These are phyloP conservation scores for Isoetes engelmannii DNA, from an alignment of 83 land plant genomes.

Conservation along the genomic window DNA sequence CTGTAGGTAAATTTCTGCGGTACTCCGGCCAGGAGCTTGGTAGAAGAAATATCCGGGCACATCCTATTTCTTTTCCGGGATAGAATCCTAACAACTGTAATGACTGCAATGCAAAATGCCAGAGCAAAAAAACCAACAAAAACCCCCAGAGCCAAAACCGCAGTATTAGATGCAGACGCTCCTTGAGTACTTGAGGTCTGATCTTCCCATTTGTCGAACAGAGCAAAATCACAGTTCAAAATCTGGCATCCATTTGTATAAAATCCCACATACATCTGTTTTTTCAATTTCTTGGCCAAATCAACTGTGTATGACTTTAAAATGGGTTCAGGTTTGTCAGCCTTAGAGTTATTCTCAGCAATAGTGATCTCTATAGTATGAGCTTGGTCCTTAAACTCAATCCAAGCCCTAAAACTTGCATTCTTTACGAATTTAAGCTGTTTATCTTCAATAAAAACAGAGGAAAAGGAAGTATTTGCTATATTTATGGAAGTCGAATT, in stretches of 20 bases:
- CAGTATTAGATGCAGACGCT: background rate
- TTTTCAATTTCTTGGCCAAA: slow-evolving; percentile 11
- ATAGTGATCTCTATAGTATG: slow-evolving; percentile 19
- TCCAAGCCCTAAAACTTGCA: slow-evolving; percentile 25
- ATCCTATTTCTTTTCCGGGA: background rate
- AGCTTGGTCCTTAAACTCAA: slow-evolving; percentile 24
- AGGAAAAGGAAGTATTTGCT: slow-evolving; percentile 17
- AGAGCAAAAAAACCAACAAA: slow-evolving; percentile 1
- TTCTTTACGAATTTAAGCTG: too few species aligned
- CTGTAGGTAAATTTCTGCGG: slow-evolving; percentile 8
- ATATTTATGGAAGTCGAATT: slow-evolving; percentile 25
- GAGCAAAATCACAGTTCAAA: background rate
- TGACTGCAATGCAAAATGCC: background rate
- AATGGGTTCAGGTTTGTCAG: slow-evolving; percentile 9
- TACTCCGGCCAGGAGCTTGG: slow-evolving; percentile 2
- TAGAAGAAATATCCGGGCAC: background rate
- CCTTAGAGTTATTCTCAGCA: background rate
- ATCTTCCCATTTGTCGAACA: too few species aligned
- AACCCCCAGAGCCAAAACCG: slow-evolving; percentile 2
- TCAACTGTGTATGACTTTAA: slow-evolving; percentile 10
- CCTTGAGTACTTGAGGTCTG: background rate
- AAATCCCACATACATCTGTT: slow-evolving; percentile 25
- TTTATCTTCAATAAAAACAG: slow-evolving; percentile 13
- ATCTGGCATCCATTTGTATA: slow-evolving; percentile 4
- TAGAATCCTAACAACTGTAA: background rate